phyloP scores from a whole-genome alignment of 2,329 filamentous ascomycete genomes.

The Davidsoniella australis region DNA sequence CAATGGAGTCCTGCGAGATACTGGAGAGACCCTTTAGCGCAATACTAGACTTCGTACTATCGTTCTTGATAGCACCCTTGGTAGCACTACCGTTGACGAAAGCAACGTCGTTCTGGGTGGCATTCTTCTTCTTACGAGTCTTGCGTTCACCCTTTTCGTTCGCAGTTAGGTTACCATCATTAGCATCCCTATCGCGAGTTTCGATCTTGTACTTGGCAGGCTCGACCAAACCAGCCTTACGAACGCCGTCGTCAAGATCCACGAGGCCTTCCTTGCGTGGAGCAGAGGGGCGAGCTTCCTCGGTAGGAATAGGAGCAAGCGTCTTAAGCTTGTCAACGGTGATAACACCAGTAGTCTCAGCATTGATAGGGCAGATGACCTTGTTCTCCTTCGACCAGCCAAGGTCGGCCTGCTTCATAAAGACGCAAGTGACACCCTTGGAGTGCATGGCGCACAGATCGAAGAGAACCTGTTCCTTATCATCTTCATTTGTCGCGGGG shows the following conservation, averaged over 20 bases:
- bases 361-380: conserved; percentile 63
- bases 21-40: conserved; percentile 13
- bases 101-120: conserved; percentile 28
- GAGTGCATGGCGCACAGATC: conserved; percentile 97
- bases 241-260: conserved; percentile 1
- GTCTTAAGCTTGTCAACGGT: conserved; percentile 53
- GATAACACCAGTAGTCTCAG: conserved; percentile 55
- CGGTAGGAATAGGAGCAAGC: conserved; percentile 28
- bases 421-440: conserved; percentile 81
- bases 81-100: conserved; percentile 21
- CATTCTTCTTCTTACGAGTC: conserved; percentile 48
- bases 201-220: conserved; percentile 26
- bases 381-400: conserved; percentile 88
- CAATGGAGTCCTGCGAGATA: conserved; percentile 30
- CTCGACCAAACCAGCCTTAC: conserved; percentile 13
- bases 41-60: conserved; percentile 2
- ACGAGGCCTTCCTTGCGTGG: conserved; percentile 23
- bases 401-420: conserved; percentile 72
- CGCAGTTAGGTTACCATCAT: conserved; percentile 13
- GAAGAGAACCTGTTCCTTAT: conserved; percentile 60
- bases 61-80: conserved; percentile 14
- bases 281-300: conserved; percentile 24
- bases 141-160: conserved; percentile 47
- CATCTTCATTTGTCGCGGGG: conserved; percentile 42
- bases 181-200: conserved; percentile 8